phyloP scores from a whole-genome alignment of 805 yeast genomes.

The Saccharomycopsis lassenensis region DNA sequence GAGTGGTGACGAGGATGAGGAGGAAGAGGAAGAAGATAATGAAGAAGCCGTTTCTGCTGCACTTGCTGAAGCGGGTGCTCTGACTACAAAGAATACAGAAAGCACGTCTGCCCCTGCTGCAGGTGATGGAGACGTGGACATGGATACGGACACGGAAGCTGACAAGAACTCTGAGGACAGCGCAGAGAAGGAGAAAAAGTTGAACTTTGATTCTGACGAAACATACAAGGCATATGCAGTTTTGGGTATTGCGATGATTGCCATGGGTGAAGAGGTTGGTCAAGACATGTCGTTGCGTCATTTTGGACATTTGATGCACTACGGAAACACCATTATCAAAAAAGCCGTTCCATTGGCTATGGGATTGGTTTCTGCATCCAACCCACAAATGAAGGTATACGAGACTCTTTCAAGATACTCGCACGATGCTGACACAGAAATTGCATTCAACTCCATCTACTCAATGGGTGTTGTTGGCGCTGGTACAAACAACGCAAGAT shows the following conservation, averaged over 20 bases:
- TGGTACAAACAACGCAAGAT: slow-evolving; percentile 96
- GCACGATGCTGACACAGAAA: slow-evolving; percentile 89
- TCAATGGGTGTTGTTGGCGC: slow-evolving; percentile 98
- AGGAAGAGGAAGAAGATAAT: slow-evolving; percentile 24
- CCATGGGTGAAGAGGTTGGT: slow-evolving; percentile 97
- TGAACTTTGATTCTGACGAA: slow-evolving; percentile 35
- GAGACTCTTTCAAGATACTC: slow-evolving; percentile 94
- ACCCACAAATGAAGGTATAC: slow-evolving; percentile 94
- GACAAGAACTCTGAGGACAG: slow-evolving; percentile 9
- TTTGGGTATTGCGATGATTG: slow-evolving; percentile 85
- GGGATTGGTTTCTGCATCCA: slow-evolving; percentile 87
- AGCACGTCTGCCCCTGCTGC: slow-evolving; percentile 18
- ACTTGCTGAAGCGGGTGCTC: slow-evolving; percentile 17
- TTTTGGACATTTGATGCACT: slow-evolving; percentile 95
- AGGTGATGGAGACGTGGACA: slow-evolving; percentile 20
- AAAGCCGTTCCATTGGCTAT: slow-evolving; percentile 97
- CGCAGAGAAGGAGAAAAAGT: slow-evolving; percentile 20
- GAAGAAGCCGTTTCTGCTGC: slow-evolving; percentile 14
- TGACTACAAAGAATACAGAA: not conserved
- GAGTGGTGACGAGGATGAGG: slow-evolving; percentile 32
- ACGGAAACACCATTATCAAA: slow-evolving; percentile 83
- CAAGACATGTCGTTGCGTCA: slow-evolving; percentile 96
- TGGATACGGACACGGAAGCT: slow-evolving; percentile 17
- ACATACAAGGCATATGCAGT: slow-evolving; percentile 81
- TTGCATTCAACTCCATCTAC: slow-evolving; percentile 88